Evolutionary conservation across 331 rosid species (phyloP), one percentile per base, ranked within the genome.

Genomic region (Prunus yedoensis): DNA sequence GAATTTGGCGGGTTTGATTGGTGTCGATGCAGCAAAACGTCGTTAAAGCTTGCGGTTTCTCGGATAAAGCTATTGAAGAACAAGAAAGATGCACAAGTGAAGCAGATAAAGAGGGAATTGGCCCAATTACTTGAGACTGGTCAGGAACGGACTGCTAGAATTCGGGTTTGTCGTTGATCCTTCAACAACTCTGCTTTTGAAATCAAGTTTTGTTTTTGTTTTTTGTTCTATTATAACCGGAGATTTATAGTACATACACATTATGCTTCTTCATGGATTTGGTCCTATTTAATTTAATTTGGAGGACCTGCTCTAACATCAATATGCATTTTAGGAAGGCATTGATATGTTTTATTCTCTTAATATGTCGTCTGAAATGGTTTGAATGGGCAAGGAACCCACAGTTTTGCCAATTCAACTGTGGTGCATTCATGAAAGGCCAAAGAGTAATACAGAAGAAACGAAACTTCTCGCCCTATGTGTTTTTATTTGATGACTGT

Each of bases 11-110:
- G 74, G 69, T 38, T 85, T 45, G 20, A 46, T 68, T 20, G 75
- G 43, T 71, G 75, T 71, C 20, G 74, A 21, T 87, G 81, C 88
- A 95, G 99, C 88, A 95, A 95, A 87, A 95, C 97, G 60, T 76
- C 94, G 17, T 78, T 95, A 89, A 95, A 88, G 88, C 91, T 95
- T 15, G 88, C 97, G 66, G 92, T 82, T 64, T 88, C 97, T 4
- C 85, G 99, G 20, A 90, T 90, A 54, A 95, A 92, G 88, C 89
- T 95, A 58, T 78, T 92, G 89, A 88, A 84, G 87, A 95, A 95
- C 74, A 90, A 88, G 86, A 90, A 90, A 84, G 97, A 90, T 41
- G 88, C 86, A 0, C 97, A 92, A 27, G 73, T 92, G 41, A 89
- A 60, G 89, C 92, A 89, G 82, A 81, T 88, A 56, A 90, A 78